Base-by-base conservation (phyloP, 192 early-diverging fungal genomes). In the Radiomyces spectabilis region DNA sequence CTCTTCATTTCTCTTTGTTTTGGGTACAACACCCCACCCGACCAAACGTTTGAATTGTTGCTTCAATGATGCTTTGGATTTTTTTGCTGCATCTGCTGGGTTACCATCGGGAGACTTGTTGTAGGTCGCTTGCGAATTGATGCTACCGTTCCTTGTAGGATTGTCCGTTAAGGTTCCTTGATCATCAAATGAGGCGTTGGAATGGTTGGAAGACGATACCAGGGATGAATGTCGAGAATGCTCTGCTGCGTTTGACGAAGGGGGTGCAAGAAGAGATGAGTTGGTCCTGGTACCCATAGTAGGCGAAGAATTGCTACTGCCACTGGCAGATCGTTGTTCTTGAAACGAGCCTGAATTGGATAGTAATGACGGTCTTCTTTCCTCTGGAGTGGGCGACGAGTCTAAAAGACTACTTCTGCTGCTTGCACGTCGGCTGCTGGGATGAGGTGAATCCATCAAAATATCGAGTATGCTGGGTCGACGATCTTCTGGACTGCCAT, bases 401-500 rank as follows among this genome's bases (percentile, higher is more conserved):
- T 8, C 12, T 13, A 35, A 35, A 8, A 13, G 33, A 35, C 33
- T 35, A 35, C 33, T 13, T 35, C 13, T 35, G 13, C 13, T 8
- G 13, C 33, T 35, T 35, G 33, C 6, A 13, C 33, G 33, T 13
- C 33, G 33, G 13, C 13, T 13, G 13, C 13, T 13, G 5, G n/a
- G n/a, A n/a, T n/a, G n/a, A 4, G 55, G 43, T 26, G 55, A 22
- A 27, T 57, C 55, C 42, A 46, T 38, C 16, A 57, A 22, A 15
- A 57, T 57, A 27, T 57, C 55, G 24, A 57, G 55, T 4, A 57
- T 57, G 21, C 55, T 57, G 6, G 55, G 55, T 15, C 55, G 41
- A 12, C 55, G 10, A 16, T 57, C 42, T 24, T 42, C 19, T 9
- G 41, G 12, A 6, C 8, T 9, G 5, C n/a, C 12, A 21, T 13